Evolutionary conservation across 345 rosid genomes (phyloP), one percentile per base, ranked within the genome.

Genomic region (Cardamine occulta): DNA sequence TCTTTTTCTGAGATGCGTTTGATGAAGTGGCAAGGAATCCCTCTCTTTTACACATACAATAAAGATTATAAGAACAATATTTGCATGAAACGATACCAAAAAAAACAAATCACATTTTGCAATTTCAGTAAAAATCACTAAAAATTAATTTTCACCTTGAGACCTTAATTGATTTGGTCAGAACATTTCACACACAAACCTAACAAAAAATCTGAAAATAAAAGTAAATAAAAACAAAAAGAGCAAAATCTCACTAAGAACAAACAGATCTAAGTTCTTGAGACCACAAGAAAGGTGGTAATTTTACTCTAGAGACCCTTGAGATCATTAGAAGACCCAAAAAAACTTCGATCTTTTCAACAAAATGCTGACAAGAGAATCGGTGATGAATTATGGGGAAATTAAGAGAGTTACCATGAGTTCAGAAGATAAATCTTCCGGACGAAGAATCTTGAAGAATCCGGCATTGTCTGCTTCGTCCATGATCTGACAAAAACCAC

Each of bases 21-120:
- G 3, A 78, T 66, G 26, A 78, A 51, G 14, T 24, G 1, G 1
- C 13, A 45, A 60, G 81, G 81, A 19, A 78, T 59, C 47, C 15
- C 37, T 64, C 80, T 77, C 80, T 77, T 18, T 18, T 24, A 19
- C 3, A 63, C 31, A 31, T 4, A 68, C 35, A 60, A 28, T 2
- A 47, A 47, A 47, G 9, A n/a, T 44, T 47, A 47, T n/a, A 51
- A 37, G 12, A 60, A 7, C 39, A 57, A 67, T 14, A 56, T 44
- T 57, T n/a, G n/a, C n/a, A n/a, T n/a, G n/a, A n/a, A n/a, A n/a
- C n/a, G n/a, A n/a, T n/a, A n/a, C n/a, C n/a, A n/a, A n/a, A n/a
- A n/a, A n/a, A n/a, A n/a, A n/a, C n/a, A n/a, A n/a, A n/a, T 32
- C 19, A 7, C 14, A 58, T 9, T 58, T 11, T 58, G 66, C 12